Conservation (phyloP, 2,329 filamentous ascomycete species). For the Biscogniauxia sp. region DNA sequence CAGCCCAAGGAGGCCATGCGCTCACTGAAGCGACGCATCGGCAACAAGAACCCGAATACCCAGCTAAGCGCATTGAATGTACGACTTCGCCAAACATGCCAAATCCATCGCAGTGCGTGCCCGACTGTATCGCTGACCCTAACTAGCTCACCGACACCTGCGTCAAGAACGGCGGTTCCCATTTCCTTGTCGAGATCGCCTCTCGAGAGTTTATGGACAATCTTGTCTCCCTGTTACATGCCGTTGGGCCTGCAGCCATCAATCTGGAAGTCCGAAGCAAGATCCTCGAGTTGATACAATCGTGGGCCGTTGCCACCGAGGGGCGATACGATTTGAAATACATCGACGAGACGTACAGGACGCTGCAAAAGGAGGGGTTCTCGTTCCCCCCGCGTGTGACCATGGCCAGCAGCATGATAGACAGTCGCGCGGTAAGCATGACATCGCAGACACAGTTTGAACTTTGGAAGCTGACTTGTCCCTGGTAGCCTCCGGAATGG, state of each 20-base stretch:
- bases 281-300: conserved; percentile 90
- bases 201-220: conserved; percentile 99
- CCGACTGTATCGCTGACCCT: conserved; percentile 8
- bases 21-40: conserved; percentile 88
- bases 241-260: conserved; percentile 68
- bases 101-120: background rate
- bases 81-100: conserved; percentile 29
- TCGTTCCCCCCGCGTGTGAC: conserved; percentile 83
- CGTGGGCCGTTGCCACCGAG: conserved; percentile 88
- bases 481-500: conserved; percentile 86
- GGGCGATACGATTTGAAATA: conserved; percentile 80
- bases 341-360: conserved; percentile 82
- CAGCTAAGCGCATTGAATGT: conserved; percentile 94
- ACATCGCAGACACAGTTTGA: background rate
- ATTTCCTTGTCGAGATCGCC: conserved; percentile 93
- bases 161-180: conserved; percentile 94
- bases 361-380: conserved; percentile 79
- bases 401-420: conserved; percentile 95
- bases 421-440: conserved; percentile 82
- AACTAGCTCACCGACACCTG: conserved; percentile 88
- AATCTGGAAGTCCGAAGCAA: conserved; percentile 85
- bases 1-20: conserved; percentile 98
- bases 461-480: conserved; percentile 17
- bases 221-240: conserved; percentile 82
- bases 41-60: conserved; percentile 96